phyloP scores from a whole-genome alignment of 805 yeast genomes.

The Cyberlindnera americana region DNA sequence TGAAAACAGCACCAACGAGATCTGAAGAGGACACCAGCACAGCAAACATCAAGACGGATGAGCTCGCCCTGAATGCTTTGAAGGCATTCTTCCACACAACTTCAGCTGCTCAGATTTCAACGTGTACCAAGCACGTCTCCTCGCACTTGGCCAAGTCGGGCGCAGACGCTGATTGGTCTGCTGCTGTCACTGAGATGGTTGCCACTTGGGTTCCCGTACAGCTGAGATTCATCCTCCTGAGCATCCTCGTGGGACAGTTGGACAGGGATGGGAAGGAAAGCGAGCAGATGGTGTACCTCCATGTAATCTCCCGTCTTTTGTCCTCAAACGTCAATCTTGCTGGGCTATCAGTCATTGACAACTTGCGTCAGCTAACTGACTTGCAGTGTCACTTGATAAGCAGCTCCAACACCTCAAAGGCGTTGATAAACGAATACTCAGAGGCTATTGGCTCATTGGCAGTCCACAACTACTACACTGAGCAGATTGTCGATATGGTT shows the following conservation, averaged over 20 bases:
- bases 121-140: slow-evolving; percentile 52
- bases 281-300: slow-evolving; percentile 35
- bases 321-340: slow-evolving; percentile 78
- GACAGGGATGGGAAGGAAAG: slow-evolving; percentile 16
- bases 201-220: slow-evolving; percentile 81
- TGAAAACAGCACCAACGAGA: slow-evolving; percentile 6
- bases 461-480: slow-evolving; percentile 77
- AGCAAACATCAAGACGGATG: slow-evolving; percentile 27
- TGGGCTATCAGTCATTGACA: slow-evolving; percentile 82
- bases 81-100: slow-evolving; percentile 61
- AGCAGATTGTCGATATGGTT: slow-evolving; percentile 80
- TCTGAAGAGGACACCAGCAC: slow-evolving; percentile 9
- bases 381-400: slow-evolving; percentile 39
- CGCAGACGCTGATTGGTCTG: slow-evolving; percentile 45
- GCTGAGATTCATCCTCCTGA: slow-evolving; percentile 60
- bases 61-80: slow-evolving; percentile 40
- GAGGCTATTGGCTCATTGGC: slow-evolving; percentile 66
- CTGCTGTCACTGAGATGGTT: slow-evolving; percentile 55
- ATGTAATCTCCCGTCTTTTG: slow-evolving; percentile 54
- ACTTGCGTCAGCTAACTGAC: slow-evolving; percentile 54
- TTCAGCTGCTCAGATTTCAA: slow-evolving; percentile 55
- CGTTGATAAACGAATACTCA: slow-evolving; percentile 43
- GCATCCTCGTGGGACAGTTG: slow-evolving; percentile 40
- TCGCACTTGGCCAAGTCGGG: slow-evolving; percentile 38
- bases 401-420: slow-evolving; percentile 19